Percentiles rank a stretch among this genome's conserved stretches.
Evolutionary conservation across 352 stramenopile genomes (phyloP).

Genomic region (Pseudoperonospora humuli): DNA sequence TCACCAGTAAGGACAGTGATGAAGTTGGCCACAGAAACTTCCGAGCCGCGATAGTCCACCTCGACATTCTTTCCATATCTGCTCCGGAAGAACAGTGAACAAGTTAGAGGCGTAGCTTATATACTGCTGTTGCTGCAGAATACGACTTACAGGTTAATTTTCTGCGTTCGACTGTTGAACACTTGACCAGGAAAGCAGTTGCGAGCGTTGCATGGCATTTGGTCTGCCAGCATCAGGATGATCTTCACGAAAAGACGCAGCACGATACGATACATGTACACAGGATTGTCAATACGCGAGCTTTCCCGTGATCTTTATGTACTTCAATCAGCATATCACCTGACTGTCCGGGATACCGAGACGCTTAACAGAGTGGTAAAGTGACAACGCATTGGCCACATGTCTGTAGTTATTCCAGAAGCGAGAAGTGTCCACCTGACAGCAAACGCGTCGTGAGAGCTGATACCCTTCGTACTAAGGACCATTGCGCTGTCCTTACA

Average conservation of each 20-base stretch:
- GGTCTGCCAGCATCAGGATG: conserved; percentile 94
- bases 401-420: conserved; percentile 98
- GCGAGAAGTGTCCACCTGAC: conserved; percentile 88
- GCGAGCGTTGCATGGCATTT: conserved; percentile 90
- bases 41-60: conserved; percentile 92
- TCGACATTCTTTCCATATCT: conserved; percentile 88
- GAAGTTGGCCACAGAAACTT: conserved; percentile 97
- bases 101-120: neutral
- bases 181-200: conserved; percentile 88
- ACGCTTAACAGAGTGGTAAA: conserved; percentile 91
- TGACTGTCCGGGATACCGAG: conserved; percentile 92
- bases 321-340: conserved; percentile 20
- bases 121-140: neutral
- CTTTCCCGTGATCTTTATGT: neutral
- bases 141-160: conserved; percentile 69
- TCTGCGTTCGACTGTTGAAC: conserved; percentile 85
- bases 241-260: conserved; percentile 73
- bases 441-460: neutral
- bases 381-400: conserved; percentile 90
- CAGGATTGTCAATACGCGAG: neutral
- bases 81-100: neutral
- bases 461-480: neutral
- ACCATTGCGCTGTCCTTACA: conserved; percentile 17
- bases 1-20: conserved; percentile 88
- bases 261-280: too few relatives aligned